Evolutionary conservation across 148 eudicot species (phyloP).

Genomic region (Fagopyrum homotropicum): DNA sequence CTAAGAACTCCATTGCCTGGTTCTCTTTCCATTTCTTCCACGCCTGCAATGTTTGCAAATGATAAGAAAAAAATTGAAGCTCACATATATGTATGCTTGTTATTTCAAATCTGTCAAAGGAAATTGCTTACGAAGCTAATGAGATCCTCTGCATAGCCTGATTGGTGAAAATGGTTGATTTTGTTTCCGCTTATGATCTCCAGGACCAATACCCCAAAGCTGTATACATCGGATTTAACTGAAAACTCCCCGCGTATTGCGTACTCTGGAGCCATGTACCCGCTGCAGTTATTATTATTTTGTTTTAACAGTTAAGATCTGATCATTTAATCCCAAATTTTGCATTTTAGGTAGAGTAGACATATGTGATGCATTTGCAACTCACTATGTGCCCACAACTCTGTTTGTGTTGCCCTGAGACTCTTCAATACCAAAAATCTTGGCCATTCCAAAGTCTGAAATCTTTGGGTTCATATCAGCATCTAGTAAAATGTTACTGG

Average conservation of each 20-base stretch:
- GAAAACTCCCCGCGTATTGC: conserved; percentile 38
- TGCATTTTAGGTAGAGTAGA: background rate
- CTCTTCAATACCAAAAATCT: conserved; percentile 28
- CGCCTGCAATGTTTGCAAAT: conserved; percentile 16
- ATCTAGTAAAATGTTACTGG: conserved; percentile 34
- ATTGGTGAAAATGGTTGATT: conserved; percentile 13
- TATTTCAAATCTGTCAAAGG: background rate
- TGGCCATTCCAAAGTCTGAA: conserved; percentile 36
- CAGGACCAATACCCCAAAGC: conserved; percentile 47
- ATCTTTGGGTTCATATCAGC: conserved; percentile 29
- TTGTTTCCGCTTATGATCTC: conserved; percentile 41
- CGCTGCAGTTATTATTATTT: conserved; percentile 22
- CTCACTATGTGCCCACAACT: conserved; percentile 46
- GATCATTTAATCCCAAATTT: background rate
- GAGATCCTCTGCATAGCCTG: conserved; percentile 15
- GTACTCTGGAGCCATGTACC: conserved; percentile 62
- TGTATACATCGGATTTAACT: conserved; percentile 43
- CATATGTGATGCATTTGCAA: background rate
- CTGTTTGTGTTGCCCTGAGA: conserved; percentile 26
- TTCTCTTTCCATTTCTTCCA: conserved; percentile 36
- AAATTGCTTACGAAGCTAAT: conserved; percentile 25
- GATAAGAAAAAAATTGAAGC: background rate
- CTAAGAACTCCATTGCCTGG: conserved; percentile 18
- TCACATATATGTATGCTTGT: background rate
- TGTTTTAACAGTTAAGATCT: background rate